Percentiles rank a stretch among this genome's conserved stretches.
Evolutionary conservation across 805 yeast genomes (phyloP).

Genomic region (Wickerhamiella domercqiae): DNA sequence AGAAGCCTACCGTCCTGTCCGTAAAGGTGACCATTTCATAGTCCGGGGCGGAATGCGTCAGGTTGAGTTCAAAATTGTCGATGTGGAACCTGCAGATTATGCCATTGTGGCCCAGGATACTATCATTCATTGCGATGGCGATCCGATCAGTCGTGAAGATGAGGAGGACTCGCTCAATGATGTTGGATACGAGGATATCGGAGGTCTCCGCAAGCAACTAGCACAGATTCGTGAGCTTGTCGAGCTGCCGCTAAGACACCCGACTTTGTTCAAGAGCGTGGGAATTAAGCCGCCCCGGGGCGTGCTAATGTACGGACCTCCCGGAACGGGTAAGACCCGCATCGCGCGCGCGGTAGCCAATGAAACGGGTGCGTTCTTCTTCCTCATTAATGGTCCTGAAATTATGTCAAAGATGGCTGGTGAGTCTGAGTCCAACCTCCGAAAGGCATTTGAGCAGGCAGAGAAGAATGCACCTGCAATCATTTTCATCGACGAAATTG

Average conservation of each 20-base stretch:
- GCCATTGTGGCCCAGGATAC: constrained; percentile 99
- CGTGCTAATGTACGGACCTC: constrained; percentile 88
- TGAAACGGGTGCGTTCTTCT: constrained; percentile 98
- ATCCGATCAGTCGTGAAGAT: constrained; percentile 94
- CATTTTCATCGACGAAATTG: constrained; percentile 95
- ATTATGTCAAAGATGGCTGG: constrained; percentile 99
- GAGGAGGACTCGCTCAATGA: constrained; percentile 94
- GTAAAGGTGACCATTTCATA: constrained; percentile 91
- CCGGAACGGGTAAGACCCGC: constrained; percentile 98
- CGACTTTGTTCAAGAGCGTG: constrained; percentile 91
- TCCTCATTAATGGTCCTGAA: constrained; percentile 96
- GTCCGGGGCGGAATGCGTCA: constrained; percentile 99
- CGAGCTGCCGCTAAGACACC: constrained; percentile 95
- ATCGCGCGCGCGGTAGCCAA: constrained; percentile 99
- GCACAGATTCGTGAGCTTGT: constrained; percentile 98
- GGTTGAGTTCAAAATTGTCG: constrained; percentile 96
- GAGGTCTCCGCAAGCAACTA: constrained; percentile 98
- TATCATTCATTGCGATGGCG: constrained; percentile 96
- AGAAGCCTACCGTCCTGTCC: constrained; percentile 96
- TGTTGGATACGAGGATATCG: constrained; percentile 97
- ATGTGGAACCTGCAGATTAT: constrained; percentile 91
- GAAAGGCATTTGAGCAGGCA: constrained; percentile 98
- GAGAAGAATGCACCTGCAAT: constrained; percentile 97
- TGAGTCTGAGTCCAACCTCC: constrained; percentile 90
- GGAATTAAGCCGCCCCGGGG: constrained; percentile 99